Conservation (phyloP, 768 basidiomycete species). For the Russula sp. region DNA sequence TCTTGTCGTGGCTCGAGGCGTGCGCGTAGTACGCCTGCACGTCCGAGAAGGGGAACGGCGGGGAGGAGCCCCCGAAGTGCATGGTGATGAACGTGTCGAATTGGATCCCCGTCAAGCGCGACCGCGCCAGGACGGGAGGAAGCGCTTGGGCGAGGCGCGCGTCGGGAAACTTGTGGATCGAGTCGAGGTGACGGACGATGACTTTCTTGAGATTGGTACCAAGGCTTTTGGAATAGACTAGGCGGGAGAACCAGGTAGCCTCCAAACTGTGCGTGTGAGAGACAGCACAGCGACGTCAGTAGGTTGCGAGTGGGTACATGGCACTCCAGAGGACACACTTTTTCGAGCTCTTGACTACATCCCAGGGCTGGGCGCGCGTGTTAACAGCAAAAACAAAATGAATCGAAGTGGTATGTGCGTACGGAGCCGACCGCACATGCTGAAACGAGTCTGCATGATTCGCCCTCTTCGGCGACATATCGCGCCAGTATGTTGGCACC, state of each 20-base stretch:
- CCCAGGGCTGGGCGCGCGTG: constrained; percentile 39
- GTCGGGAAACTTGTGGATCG: constrained; percentile 44
- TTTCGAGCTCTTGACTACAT: constrained; percentile 33
- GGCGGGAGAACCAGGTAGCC: constrained; percentile 47
- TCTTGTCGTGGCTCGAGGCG: constrained; percentile 56
- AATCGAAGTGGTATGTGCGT: constrained; percentile 23
- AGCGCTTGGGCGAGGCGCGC: constrained; percentile 47
- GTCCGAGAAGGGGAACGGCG: constrained; percentile 43
- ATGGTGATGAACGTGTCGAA: constrained; percentile 63
- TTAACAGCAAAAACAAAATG: constrained; percentile 13
- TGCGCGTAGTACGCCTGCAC: constrained; percentile 46
- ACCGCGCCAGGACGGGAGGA: constrained; percentile 38
- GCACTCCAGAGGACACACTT: constrained; percentile 25
- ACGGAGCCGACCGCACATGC: constrained; percentile 72
- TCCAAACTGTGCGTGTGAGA: constrained; percentile 40
- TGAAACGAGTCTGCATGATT: constrained; percentile 52
- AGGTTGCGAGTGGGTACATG: constrained; percentile 12
- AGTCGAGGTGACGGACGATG: constrained; percentile 44
- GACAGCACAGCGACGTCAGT: neutral
- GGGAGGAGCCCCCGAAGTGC: constrained; percentile 55
- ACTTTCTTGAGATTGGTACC: constrained; percentile 64
- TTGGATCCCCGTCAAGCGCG: constrained; percentile 46
- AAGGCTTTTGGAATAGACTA: constrained; percentile 75
- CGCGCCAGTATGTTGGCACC: constrained; percentile 88
- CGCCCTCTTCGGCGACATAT: constrained; percentile 81